A percentile compares a stretch with the other conserved stretches of the same genome.
These are phyloP conservation scores for Gastrolobium villosum DNA, from an alignment of 306 rosid species.

Conservation along the genomic window DNA sequence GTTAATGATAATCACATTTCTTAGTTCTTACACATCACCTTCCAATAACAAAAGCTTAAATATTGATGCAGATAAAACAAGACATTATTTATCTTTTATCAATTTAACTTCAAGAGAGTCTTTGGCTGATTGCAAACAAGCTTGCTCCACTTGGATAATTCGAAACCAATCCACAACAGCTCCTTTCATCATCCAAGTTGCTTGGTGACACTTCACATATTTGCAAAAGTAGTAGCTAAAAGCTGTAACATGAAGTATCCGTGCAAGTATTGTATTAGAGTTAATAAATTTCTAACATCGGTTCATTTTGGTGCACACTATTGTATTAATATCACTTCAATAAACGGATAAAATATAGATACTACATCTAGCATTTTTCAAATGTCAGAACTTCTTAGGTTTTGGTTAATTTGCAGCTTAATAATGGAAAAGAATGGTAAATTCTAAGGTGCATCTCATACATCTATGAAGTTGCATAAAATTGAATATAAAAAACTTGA, in stretches of 20 bases:
- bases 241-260: neutral
- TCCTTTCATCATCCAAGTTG: neutral
- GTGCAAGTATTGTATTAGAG: neutral
- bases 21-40: neutral
- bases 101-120: neutral
- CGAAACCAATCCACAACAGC: neutral
- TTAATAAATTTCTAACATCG: neutral
- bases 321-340: neutral
- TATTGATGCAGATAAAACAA: neutral
- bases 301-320: neutral
- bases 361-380: constrained; percentile 2
- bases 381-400: neutral
- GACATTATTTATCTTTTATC: neutral
- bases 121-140: too few species aligned
- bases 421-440: neutral
- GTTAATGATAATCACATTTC: neutral
- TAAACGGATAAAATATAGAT: neutral
- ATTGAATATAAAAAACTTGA: neutral
- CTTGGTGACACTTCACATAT: neutral
- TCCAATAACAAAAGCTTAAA: neutral
- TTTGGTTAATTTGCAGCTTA: neutral
- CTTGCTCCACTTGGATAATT: neutral
- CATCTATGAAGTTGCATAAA: neutral
- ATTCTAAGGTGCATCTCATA: neutral
- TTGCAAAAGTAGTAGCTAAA: neutral